Percentiles rank a stretch among this genome's conserved stretches.
These are phyloP conservation scores for Schizochytrium sp. DNA, from an alignment of 108 stramenopile species.

Conservation along the genomic window DNA sequence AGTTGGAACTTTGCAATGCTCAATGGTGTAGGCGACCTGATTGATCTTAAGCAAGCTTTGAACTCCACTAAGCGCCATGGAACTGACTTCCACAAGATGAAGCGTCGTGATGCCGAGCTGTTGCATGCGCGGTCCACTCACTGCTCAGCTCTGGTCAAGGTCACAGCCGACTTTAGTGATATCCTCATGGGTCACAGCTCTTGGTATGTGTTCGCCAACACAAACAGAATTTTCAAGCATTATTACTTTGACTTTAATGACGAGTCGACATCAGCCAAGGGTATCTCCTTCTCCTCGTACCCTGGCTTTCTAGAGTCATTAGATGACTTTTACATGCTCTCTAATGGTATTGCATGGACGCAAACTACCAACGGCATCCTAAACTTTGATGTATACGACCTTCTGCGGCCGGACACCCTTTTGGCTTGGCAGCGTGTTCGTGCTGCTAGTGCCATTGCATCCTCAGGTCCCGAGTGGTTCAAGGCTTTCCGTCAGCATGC, in stretches of 20 bases:
- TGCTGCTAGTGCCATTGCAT: constrained; percentile 61
- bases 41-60: constrained; percentile 59
- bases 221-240: constrained; percentile 67
- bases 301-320: constrained; percentile 67
- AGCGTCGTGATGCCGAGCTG: not conserved
- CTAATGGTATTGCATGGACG: constrained; percentile 41
- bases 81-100: constrained; percentile 8
- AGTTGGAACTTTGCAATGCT: constrained; percentile 56
- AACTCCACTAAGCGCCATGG: not conserved
- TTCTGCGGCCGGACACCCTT: constrained; percentile 34
- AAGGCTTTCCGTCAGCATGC: constrained; percentile 10
- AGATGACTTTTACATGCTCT: constrained; percentile 69
- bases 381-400: constrained; percentile 60
- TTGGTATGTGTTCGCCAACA: constrained; percentile 65
- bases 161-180: constrained; percentile 59
- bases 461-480: constrained; percentile 61
- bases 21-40: constrained; percentile 63
- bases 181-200: constrained; percentile 60
- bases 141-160: constrained; percentile 65
- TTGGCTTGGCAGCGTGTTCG: constrained; percentile 68
- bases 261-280: not conserved
- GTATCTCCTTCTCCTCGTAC: constrained; percentile 58
- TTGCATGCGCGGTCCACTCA: not conserved
- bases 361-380: constrained; percentile 66
- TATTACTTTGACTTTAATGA: constrained; percentile 58